Percentiles rank a stretch among this genome's conserved stretches.
Conservation (phyloP, 2,329 filamentous ascomycete species). For the Biscogniauxia marginata region DNA sequence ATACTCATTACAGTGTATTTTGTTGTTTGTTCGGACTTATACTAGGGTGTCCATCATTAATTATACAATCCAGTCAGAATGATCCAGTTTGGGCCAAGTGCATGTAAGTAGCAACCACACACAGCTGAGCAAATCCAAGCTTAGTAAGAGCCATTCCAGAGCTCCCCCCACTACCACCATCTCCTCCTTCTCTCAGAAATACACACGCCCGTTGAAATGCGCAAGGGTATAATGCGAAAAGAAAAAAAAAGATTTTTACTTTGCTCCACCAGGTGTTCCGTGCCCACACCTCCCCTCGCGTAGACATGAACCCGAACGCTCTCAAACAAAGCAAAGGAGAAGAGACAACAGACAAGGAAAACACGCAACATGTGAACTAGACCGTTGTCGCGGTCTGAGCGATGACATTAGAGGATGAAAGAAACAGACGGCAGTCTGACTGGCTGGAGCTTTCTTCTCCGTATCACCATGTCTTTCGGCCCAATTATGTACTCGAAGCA, state of each 20-base stretch:
- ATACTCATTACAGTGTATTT: no score
- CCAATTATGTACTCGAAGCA: not conserved
- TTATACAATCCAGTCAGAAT: no score
- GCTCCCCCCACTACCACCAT: slow-evolving; percentile 10
- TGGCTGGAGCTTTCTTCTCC: not conserved
- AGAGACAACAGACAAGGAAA: slow-evolving; percentile 11
- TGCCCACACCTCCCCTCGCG: not conserved
- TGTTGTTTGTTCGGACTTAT: no score
- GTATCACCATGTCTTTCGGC: not conserved
- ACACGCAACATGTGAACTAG: slow-evolving; percentile 6
- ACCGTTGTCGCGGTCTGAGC: slow-evolving; percentile 20
- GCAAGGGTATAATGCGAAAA: slow-evolving; percentile 31
- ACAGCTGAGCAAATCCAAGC: no score
- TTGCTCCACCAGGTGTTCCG: not conserved
- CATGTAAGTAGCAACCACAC: no score
- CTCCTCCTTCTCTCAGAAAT: slow-evolving; percentile 2
- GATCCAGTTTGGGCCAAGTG: no score
- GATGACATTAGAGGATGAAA: slow-evolving; percentile 7
- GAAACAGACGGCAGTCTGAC: not conserved
- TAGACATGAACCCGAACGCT: not conserved
- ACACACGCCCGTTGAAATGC: slow-evolving; percentile 19
- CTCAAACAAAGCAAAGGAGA: not conserved
- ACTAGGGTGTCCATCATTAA: no score
- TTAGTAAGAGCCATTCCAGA: no score
- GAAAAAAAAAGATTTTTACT: slow-evolving; percentile 12